Conservation (phyloP, 2,329 filamentous ascomycete species). For the Magnaporthiopsis incrustans region DNA sequence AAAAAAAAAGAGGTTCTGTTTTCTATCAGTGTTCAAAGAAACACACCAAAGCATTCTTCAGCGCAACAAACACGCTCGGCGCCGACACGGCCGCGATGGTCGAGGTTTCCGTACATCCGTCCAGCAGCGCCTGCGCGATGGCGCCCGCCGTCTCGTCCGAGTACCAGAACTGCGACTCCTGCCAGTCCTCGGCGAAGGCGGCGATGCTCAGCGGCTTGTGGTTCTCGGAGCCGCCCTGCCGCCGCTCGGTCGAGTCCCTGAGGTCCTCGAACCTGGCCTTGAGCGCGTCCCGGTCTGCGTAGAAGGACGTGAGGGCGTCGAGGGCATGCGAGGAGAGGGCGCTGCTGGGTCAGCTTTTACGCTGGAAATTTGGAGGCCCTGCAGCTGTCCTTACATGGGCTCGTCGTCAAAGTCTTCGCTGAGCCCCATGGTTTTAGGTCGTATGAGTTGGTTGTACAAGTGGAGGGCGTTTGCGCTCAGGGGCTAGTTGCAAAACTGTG, state of each 20-base stretch:
- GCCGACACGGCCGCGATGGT: slow-evolving; percentile 64
- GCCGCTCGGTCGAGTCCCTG: slow-evolving; percentile 47
- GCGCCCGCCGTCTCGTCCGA: slow-evolving; percentile 60
- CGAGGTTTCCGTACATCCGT: slow-evolving; percentile 46
- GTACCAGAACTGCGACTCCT: slow-evolving; percentile 80
- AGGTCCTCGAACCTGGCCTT: slow-evolving; percentile 61
- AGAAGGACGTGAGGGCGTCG: slow-evolving; percentile 65
- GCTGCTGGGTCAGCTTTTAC: slow-evolving; percentile 26
- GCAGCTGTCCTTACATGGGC: slow-evolving; percentile 39
- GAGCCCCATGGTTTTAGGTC: slow-evolving; percentile 15
- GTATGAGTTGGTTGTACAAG: neutral
- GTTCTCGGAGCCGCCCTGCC: slow-evolving; percentile 4
- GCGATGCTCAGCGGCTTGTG: slow-evolving; percentile 48
- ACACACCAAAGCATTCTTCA: slow-evolving; percentile 48
- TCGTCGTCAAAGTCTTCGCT: slow-evolving; percentile 35
- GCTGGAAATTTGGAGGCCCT: too few relatives aligned
- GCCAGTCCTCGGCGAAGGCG: slow-evolving; percentile 73
- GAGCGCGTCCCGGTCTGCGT: slow-evolving; percentile 60
- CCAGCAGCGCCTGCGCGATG: slow-evolving; percentile 58
- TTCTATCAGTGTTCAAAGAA: too few relatives aligned
- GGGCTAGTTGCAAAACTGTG: neutral
- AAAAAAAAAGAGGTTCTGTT: neutral
- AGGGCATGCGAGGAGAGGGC: slow-evolving; percentile 59
- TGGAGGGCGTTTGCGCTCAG: too few relatives aligned
- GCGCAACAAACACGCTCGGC: slow-evolving; percentile 68